Conservation (phyloP, 805 yeast genomes). For the Cyberlindnera bimundalis region DNA sequence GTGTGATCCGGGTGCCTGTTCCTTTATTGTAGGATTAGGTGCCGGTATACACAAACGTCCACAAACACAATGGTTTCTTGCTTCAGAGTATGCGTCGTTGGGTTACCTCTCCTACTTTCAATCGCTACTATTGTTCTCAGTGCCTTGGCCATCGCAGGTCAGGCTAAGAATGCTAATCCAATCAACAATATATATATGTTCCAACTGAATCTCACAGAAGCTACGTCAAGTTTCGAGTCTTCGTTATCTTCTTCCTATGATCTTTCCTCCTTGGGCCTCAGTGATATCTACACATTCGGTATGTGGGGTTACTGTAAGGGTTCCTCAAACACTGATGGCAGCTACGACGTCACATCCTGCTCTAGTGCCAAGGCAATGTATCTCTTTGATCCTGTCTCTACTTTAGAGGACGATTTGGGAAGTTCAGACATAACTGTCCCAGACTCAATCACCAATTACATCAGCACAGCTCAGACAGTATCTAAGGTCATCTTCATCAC, state of each 20-base stretch:
- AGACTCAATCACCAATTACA: conserved; percentile 43
- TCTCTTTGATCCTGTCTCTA: conserved; percentile 49
- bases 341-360: conserved; percentile 44
- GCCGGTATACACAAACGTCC: not conserved
- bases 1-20: not conserved
- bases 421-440: conserved; percentile 43
- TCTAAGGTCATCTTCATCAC: conserved; percentile 59
- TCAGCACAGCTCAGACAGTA: conserved; percentile 41
- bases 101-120: conserved; percentile 32
- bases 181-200: conserved; percentile 45
- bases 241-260: not conserved
- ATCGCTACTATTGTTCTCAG: conserved; percentile 45
- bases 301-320: conserved; percentile 66
- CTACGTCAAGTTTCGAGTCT: conserved; percentile 4
- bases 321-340: conserved; percentile 8
- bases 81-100: conserved; percentile 27
- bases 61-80: conserved; percentile 20
- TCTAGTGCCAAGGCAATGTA: conserved; percentile 52
- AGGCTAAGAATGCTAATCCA: conserved; percentile 39
- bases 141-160: conserved; percentile 51
- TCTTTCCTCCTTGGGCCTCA: conserved; percentile 32
- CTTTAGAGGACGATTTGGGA: conserved; percentile 26
- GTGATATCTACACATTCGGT: conserved; percentile 51
- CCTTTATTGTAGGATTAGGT: not conserved
- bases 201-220: conserved; percentile 40